phyloP scores from a whole-genome alignment of 768 basidiomycete species.

The Cytidiella melzeri region DNA sequence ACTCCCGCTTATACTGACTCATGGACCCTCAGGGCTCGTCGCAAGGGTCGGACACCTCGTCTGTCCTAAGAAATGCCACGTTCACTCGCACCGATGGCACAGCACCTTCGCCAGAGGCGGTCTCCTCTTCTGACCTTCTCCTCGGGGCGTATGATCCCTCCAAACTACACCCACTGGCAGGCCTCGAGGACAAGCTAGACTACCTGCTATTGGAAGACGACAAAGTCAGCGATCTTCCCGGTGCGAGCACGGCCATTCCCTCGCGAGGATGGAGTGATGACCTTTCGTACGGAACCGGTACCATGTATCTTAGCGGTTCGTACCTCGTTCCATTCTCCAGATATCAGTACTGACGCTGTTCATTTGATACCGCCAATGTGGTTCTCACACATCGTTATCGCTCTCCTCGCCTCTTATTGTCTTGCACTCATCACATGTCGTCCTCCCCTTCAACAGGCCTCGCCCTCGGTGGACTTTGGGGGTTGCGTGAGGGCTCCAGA shows the following conservation, averaged over 20 bases:
- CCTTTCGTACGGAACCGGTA: slow-evolving; percentile 97
- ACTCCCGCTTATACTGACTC: not conserved
- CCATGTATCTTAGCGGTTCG: slow-evolving; percentile 96
- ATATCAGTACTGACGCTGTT: slow-evolving; percentile 17
- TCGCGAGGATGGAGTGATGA: slow-evolving; percentile 99
- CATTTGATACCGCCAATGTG: slow-evolving; percentile 12
- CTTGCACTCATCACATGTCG: slow-evolving; percentile 73
- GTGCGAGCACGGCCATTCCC: slow-evolving; percentile 85
- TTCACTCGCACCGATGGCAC: slow-evolving; percentile 15
- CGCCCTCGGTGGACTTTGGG: slow-evolving; percentile 92
- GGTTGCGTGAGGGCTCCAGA: slow-evolving; percentile 87
- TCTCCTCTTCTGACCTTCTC: slow-evolving; percentile 85
- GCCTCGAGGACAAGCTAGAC: slow-evolving; percentile 89
- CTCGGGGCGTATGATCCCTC: slow-evolving; percentile 86
- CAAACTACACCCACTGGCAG: slow-evolving; percentile 89
- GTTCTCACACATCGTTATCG: slow-evolving; percentile 63
- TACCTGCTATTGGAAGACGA: slow-evolving; percentile 95
- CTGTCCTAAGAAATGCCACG: slow-evolving; percentile 20
- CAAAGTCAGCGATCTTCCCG: slow-evolving; percentile 87
- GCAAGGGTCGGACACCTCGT: slow-evolving; percentile 15
- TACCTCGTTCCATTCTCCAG: slow-evolving; percentile 59
- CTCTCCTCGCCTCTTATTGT: slow-evolving; percentile 68
- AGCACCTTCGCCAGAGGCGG: slow-evolving; percentile 20
- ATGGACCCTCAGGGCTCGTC: slow-evolving; percentile 8
- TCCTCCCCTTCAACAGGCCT: slow-evolving; percentile 68